Conservation (phyloP, 139 green algal species). For the Tetraselmis striata region DNA sequence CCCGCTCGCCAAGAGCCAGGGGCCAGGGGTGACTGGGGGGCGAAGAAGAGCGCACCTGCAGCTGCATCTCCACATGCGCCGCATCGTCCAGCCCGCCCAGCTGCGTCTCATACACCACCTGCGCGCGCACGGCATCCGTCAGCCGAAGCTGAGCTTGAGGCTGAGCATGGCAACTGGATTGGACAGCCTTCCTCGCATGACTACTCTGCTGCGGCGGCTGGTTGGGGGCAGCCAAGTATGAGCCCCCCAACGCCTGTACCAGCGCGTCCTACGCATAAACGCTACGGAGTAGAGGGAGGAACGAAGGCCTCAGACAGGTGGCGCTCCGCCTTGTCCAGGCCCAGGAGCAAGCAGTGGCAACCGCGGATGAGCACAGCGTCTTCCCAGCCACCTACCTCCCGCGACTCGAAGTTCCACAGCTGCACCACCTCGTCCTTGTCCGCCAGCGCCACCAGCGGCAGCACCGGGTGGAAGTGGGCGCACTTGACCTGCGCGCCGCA, state of each 20-base stretch:
- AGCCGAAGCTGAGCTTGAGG: no score
- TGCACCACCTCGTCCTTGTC: slow-evolving; percentile 28
- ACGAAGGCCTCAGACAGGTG: slow-evolving; percentile 1
- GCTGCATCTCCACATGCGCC: slow-evolving; percentile 13
- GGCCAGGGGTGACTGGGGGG: no score
- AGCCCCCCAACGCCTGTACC: no score
- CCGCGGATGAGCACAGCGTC: neutral
- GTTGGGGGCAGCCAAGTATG: no score
- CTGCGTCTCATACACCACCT: slow-evolving; percentile 40
- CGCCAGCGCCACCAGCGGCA: slow-evolving; percentile 43
- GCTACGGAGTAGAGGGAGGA: no score
- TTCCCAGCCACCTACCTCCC: slow-evolving; percentile 48
- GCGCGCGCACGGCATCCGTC: no score
- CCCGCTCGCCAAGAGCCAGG: no score
- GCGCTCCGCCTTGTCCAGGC: neutral
- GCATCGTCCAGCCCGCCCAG: slow-evolving; percentile 37
- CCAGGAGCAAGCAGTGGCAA: neutral
- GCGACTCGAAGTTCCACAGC: slow-evolving; percentile 45
- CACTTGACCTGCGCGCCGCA: slow-evolving; percentile 37
- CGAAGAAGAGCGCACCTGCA: neutral
- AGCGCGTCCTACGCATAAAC: no score
- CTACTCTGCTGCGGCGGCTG: no score
- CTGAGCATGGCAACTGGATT: no score
- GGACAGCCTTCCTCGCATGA: no score
- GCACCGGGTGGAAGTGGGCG: slow-evolving; percentile 45